These are phyloP conservation scores for Trametes villosa DNA, from an alignment of 768 basidiomycete species.

Conservation along the genomic window DNA sequence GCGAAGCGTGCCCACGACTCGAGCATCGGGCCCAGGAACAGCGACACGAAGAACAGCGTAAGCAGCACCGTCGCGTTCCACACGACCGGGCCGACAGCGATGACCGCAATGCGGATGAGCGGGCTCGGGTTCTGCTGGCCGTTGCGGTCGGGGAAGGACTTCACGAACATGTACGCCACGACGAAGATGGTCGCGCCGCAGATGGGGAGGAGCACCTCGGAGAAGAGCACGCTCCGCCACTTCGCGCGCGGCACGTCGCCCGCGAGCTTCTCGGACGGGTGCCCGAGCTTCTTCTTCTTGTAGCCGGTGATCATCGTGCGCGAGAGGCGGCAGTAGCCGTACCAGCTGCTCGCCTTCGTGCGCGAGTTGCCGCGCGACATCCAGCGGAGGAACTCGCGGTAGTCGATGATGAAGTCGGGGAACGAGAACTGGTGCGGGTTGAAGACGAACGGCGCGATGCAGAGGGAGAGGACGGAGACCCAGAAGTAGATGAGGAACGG, in stretches of 20 bases:
- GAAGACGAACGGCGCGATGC: constrained; percentile 97
- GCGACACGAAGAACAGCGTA: constrained; percentile 85
- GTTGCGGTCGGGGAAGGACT: constrained; percentile 75
- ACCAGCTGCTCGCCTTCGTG: constrained; percentile 97
- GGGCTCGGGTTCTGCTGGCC: constrained; percentile 78
- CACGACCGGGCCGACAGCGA: constrained; percentile 90
- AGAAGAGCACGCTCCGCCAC: constrained; percentile 82
- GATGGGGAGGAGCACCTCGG: constrained; percentile 84
- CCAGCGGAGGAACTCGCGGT: constrained; percentile 98
- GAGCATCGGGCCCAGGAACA: constrained; percentile 91
- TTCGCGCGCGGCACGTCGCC: constrained; percentile 91
- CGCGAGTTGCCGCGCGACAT: constrained; percentile 99
- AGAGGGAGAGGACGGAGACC: constrained; percentile 93
- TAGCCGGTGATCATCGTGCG: constrained; percentile 98
- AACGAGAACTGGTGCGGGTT: constrained; percentile 99
- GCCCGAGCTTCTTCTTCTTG: constrained; percentile 98
- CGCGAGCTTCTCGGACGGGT: constrained; percentile 96
- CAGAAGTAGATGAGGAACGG: constrained; percentile 98
- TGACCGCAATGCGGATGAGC: constrained; percentile 85
- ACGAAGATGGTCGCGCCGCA: constrained; percentile 77
- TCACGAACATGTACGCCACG: constrained; percentile 90
- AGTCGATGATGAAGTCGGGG: constrained; percentile 97
- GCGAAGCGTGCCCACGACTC: constrained; percentile 86
- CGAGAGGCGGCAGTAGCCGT: constrained; percentile 97
- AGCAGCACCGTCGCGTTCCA: constrained; percentile 93